Evolutionary conservation across 129 eudicot species (phyloP).

Genomic region (Pseudognaphalium luteoalbum): DNA sequence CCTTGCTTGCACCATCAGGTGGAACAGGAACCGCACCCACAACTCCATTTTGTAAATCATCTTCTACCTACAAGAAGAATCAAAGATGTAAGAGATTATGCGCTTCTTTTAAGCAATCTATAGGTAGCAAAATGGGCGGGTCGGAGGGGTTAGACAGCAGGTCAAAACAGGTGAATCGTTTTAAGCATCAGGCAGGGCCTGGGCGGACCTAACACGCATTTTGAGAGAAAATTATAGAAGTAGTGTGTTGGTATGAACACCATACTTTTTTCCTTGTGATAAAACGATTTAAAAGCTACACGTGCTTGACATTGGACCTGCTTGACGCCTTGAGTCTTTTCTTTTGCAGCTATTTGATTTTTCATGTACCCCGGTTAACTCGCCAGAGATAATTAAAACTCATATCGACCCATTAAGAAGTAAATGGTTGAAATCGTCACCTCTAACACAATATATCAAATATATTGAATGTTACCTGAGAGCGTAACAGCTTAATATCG

Average conservation of each 20-base stretch:
- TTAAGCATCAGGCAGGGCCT: neutral
- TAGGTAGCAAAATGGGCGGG: neutral
- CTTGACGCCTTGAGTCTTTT: neutral
- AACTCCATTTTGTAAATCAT: slow-evolving; percentile 68
- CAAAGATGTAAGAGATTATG: neutral
- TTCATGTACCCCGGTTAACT: neutral
- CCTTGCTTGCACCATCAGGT: slow-evolving; percentile 58
- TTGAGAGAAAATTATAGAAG: neutral
- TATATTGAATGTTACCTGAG: slow-evolving; percentile 55
- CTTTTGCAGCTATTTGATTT: neutral
- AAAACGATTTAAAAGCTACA: neutral
- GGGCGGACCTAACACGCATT: neutral
- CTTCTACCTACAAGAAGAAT: slow-evolving; percentile 53
- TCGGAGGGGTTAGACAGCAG: neutral
- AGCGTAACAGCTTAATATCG: slow-evolving; percentile 72
- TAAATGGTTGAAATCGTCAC: slow-evolving; percentile 6
- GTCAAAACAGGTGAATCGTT: neutral
- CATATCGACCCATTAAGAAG: neutral
- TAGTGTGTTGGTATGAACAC: too few species aligned
- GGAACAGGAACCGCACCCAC: slow-evolving; percentile 84
- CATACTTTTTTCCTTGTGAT: too few species aligned
- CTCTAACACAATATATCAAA: neutral
- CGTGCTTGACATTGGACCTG: neutral
- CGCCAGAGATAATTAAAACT: neutral
- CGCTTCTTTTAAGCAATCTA: neutral